phyloP scores from a whole-genome alignment of 1,284 basidiomycete genomes.

The Trichosporon faecale region DNA sequence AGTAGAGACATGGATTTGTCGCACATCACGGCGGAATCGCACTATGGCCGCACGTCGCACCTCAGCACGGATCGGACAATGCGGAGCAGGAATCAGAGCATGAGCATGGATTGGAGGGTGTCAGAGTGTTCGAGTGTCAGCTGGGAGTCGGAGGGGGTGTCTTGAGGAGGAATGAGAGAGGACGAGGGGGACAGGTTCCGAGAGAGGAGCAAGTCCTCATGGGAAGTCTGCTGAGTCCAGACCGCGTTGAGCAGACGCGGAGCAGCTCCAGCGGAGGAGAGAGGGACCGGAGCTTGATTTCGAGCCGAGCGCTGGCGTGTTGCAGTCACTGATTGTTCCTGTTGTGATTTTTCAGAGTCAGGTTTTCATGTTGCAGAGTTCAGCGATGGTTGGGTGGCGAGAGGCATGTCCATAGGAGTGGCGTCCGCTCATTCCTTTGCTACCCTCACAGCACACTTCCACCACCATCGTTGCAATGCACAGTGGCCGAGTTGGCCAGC shows the following conservation, averaged over 20 bases:
- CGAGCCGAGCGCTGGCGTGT: neutral
- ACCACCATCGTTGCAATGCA: no score
- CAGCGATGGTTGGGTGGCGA: neutral
- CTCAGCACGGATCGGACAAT: neutral
- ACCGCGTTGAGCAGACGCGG: neutral
- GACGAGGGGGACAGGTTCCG: neutral
- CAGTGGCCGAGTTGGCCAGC: no score
- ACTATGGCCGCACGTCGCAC: neutral
- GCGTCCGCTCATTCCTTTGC: no score
- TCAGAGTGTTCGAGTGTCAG: neutral
- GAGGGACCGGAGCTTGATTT: neutral
- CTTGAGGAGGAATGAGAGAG: neutral
- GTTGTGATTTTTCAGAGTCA: neutral
- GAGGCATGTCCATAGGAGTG: neutral
- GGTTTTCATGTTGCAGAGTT: neutral
- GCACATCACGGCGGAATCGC: neutral
- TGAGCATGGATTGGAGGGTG: neutral
- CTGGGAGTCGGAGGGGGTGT: no score
- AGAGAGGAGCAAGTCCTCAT: neutral
- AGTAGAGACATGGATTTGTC: conserved; percentile 12
- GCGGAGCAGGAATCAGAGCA: neutral
- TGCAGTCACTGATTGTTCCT: neutral
- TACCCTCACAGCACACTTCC: no score
- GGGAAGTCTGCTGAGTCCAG: neutral
- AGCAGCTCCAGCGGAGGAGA: neutral